Conservation (phyloP, 129 eudicot genomes). For the Pulicaria dysenterica region DNA sequence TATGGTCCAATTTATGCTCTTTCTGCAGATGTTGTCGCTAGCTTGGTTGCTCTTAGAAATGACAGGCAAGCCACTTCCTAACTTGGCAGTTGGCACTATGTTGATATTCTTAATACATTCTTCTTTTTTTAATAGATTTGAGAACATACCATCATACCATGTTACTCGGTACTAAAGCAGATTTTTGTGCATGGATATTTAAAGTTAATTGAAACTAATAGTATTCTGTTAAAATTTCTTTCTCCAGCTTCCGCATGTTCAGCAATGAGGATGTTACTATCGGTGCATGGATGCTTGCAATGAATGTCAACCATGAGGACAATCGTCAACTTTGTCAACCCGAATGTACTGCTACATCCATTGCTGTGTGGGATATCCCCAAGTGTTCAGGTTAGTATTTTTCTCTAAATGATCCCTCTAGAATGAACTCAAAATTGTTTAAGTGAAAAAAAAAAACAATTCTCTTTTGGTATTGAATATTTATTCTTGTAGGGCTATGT, state of each 20-base stretch:
- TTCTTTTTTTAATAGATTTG: slow-evolving; percentile 1
- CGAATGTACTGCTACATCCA: slow-evolving; percentile 55
- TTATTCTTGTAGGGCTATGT: slow-evolving; percentile 68
- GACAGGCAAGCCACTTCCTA: slow-evolving; percentile 47
- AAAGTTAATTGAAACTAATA: not conserved
- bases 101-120: not conserved
- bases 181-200: not conserved
- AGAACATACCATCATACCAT: not conserved
- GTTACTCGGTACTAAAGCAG: not conserved
- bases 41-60: slow-evolving; percentile 53
- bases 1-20: slow-evolving; percentile 70
- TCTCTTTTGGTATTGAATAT: not conserved
- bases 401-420: not conserved
- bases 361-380: slow-evolving; percentile 81
- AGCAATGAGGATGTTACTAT: slow-evolving; percentile 76
- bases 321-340: slow-evolving; percentile 63
- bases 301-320: slow-evolving; percentile 68
- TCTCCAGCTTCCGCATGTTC: slow-evolving; percentile 65
- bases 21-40: slow-evolving; percentile 68
- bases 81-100: not conserved
- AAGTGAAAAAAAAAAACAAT: not conserved
- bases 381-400: slow-evolving; percentile 62
- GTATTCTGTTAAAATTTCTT: slow-evolving; percentile 14
- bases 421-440: not conserved
- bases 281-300: slow-evolving; percentile 81